Evolutionary conservation across 2,329 filamentous ascomycete species (phyloP).

Genomic region (Xylaria sp.): DNA sequence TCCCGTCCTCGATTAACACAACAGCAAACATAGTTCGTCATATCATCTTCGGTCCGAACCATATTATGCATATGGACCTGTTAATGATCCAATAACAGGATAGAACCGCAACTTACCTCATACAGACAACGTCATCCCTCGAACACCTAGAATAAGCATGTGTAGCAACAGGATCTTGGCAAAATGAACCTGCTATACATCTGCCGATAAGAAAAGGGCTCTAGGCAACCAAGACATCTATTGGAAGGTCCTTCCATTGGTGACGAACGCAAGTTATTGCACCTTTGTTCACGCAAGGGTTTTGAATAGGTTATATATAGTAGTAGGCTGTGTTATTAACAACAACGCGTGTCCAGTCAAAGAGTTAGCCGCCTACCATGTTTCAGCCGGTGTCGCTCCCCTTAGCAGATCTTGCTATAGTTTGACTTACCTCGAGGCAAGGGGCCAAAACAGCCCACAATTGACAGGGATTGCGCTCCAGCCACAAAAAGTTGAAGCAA

Average conservation of each 20-base stretch:
- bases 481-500: not conserved
- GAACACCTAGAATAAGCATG: not conserved
- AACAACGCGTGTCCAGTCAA: not conserved
- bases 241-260: not conserved
- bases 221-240: not conserved
- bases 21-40: not conserved
- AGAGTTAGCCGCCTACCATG: not conserved
- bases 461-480: not conserved
- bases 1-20: not conserved
- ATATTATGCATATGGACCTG: not conserved
- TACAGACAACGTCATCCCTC: not conserved
- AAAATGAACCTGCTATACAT: not conserved
- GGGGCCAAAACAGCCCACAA: not conserved
- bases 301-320: not conserved
- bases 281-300: not conserved
- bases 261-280: not conserved
- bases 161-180: not conserved
- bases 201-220: not conserved
- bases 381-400: not conserved
- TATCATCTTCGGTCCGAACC: slow-evolving; percentile 1
- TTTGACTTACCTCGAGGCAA: not conserved
- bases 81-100: not conserved
- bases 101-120: not conserved
- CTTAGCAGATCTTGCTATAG: not conserved
- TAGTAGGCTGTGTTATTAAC: not conserved